phyloP scores from a whole-genome alignment of 768 basidiomycete genomes.

The Ramaria rubella region DNA sequence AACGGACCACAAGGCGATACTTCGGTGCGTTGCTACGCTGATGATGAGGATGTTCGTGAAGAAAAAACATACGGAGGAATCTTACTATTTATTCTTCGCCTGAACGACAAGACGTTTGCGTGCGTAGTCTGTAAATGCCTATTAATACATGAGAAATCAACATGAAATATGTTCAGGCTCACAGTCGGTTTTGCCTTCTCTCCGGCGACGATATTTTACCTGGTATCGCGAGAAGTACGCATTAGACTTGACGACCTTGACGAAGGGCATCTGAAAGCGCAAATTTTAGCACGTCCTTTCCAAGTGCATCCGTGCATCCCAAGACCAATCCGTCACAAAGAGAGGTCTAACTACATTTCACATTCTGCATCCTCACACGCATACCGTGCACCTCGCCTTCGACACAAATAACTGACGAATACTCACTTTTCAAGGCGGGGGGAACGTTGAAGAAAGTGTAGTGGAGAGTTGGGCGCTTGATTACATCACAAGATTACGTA shows the following conservation, averaged over 20 bases:
- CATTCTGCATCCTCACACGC: neutral
- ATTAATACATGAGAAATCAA: constrained; percentile 7
- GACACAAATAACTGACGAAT: neutral
- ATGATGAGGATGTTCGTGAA: neutral
- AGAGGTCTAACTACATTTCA: neutral
- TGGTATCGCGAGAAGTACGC: constrained; percentile 98
- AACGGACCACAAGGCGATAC: constrained; percentile 97
- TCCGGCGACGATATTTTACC: constrained; percentile 95
- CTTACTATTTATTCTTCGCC: constrained; percentile 99
- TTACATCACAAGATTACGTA: neutral
- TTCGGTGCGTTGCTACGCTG: constrained; percentile 80
- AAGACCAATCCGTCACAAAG: constrained; percentile 26
- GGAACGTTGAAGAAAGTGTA: constrained; percentile 22
- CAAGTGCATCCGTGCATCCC: constrained; percentile 23
- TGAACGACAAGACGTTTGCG: constrained; percentile 95
- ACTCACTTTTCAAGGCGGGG: constrained; percentile 37
- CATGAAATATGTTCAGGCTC: constrained; percentile 23
- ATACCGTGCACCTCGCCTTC: neutral
- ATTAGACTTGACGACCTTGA: constrained; percentile 93
- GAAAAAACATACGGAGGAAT: constrained; percentile 7
- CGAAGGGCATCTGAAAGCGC: constrained; percentile 75
- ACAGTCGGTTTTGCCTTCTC: constrained; percentile 99
- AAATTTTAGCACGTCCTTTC: constrained; percentile 7
- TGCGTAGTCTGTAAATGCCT: constrained; percentile 68
- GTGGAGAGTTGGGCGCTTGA: neutral